A percentile compares a stretch with the other conserved stretches of the same genome.
phyloP scores from a whole-genome alignment of 495 filamentous ascomycete genomes.

The Xylaria grammica region DNA sequence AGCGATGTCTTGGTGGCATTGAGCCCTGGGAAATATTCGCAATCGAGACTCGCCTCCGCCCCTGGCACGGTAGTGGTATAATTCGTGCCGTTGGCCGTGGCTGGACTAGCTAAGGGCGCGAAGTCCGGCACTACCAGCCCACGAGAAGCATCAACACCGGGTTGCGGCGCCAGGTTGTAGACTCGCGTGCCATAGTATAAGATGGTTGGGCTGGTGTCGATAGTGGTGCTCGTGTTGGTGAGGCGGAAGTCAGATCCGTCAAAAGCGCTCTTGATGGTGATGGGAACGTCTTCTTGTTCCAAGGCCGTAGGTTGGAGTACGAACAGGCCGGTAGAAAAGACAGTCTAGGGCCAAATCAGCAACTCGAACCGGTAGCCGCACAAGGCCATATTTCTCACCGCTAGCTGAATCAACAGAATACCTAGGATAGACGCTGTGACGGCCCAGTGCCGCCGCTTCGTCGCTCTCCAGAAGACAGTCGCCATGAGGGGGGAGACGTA shows the following conservation, averaged over 20 bases:
- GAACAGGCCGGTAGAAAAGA: constrained; percentile 27
- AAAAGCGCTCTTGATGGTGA: constrained; percentile 1
- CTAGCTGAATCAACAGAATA: constrained; percentile 19
- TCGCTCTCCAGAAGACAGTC: constrained; percentile 14
- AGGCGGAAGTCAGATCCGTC: constrained; percentile 14
- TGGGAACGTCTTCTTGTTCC: neutral
- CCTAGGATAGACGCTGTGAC: constrained; percentile 14
- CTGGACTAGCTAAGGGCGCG: neutral
- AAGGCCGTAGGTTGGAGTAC: constrained; percentile 19
- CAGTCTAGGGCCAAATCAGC: constrained; percentile 18
- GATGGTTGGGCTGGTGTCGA: constrained; percentile 11
- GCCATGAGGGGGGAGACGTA: constrained; percentile 22
- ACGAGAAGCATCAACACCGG: constrained; percentile 14
- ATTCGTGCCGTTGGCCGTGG: neutral
- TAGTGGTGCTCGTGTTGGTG: constrained; percentile 4
- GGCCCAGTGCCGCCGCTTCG: constrained; percentile 19
- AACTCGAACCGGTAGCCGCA: neutral
- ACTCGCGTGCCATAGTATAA: constrained; percentile 25
- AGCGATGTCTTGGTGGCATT: constrained; percentile 12
- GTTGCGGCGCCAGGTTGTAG: constrained; percentile 9
- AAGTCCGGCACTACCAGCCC: constrained; percentile 24
- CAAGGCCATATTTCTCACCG: constrained; percentile 13
- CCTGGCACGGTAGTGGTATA: constrained; percentile 15
- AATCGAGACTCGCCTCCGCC: constrained; percentile 17
- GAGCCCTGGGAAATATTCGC: constrained; percentile 13